phyloP scores from a whole-genome alignment of 345 rosid genomes.

The Melaleuca alternifolia region DNA sequence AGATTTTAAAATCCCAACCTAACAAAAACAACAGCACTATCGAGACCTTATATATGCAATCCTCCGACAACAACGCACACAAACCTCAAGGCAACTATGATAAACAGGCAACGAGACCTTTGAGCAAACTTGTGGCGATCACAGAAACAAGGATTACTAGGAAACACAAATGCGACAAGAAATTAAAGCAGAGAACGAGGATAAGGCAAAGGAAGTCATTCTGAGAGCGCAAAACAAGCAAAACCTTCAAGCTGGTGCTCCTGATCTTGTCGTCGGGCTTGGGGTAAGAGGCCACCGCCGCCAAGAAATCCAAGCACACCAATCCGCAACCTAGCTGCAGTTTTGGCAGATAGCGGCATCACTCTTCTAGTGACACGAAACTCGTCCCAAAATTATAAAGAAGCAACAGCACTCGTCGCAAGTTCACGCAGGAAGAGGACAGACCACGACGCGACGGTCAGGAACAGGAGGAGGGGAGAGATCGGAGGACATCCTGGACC shows the following conservation, averaged over 20 bases:
- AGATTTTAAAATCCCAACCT: neutral
- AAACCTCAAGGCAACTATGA: neutral
- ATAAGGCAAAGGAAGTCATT: neutral
- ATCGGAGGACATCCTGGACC: slow-evolving; percentile 43
- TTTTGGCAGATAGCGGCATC: neutral
- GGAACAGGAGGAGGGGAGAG: slow-evolving; percentile 26
- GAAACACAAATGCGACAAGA: neutral
- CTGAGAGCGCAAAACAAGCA: neutral
- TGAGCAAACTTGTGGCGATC: neutral
- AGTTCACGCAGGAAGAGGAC: neutral
- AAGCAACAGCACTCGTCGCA: neutral
- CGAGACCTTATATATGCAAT: neutral
- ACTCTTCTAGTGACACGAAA: neutral
- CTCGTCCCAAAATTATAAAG: fast-evolving
- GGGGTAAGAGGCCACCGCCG: slow-evolving; percentile 65
- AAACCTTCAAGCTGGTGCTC: slow-evolving; percentile 62
- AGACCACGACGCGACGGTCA: slow-evolving; percentile 20
- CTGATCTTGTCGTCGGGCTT: slow-evolving; percentile 87
- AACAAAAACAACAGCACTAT: neutral
- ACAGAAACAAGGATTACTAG: neutral
- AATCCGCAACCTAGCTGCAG: slow-evolving; percentile 68
- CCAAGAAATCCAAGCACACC: slow-evolving; percentile 52
- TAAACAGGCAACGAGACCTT: neutral
- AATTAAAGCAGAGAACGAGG: neutral
- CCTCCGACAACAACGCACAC: neutral